Conservation (phyloP, 768 basidiomycete species). For the Dictyophora rubrovolvata region DNA sequence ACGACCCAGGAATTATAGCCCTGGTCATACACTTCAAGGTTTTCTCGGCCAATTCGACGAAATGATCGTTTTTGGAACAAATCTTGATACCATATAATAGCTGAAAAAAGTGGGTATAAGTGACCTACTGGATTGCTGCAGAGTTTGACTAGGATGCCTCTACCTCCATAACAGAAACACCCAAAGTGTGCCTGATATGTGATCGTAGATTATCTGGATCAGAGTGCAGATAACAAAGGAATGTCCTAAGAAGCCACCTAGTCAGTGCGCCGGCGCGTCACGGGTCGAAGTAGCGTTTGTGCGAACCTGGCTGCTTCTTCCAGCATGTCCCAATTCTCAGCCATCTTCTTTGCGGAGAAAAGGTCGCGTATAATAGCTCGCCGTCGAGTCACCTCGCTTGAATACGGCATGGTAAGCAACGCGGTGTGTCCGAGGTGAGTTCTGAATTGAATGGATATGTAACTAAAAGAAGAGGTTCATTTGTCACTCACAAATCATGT, state of each 20-base stretch:
- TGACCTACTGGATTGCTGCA: neutral
- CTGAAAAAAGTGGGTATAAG: neutral
- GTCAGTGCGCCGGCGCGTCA: no score
- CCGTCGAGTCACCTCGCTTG: no score
- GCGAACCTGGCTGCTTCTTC: no score
- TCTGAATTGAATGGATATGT: no score
- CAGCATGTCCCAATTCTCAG: no score
- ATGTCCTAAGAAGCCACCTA: constrained; percentile 3
- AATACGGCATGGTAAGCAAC: no score
- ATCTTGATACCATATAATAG: constrained; percentile 1
- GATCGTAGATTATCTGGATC: neutral
- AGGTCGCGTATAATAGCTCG: no score
- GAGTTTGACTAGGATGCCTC: no score
- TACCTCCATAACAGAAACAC: neutral
- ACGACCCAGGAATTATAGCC: constrained; percentile 39
- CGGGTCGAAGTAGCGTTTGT: neutral
- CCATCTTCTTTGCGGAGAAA: no score
- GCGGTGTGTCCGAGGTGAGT: no score
- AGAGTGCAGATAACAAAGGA: neutral
- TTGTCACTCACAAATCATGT: neutral
- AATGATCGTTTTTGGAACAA: neutral
- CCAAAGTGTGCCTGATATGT: neutral
- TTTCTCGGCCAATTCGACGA: neutral
- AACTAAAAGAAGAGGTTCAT: neutral
- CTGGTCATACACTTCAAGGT: constrained; percentile 35